These are phyloP conservation scores for Hypoxylon sp. DNA, from an alignment of 2,329 filamentous ascomycete species.

Conservation along the genomic window DNA sequence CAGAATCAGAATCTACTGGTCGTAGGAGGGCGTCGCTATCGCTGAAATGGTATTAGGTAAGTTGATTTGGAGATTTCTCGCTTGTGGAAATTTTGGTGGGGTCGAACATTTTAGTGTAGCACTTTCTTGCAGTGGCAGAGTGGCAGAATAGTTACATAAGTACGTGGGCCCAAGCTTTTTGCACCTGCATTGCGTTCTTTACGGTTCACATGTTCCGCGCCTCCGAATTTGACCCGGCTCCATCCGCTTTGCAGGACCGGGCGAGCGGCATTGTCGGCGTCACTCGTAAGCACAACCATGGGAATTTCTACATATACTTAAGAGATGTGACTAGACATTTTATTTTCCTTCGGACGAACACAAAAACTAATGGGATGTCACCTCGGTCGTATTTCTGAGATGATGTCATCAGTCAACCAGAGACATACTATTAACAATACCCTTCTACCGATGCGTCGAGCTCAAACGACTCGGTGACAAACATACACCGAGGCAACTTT, in stretches of 20 bases:
- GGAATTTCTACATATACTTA: slow-evolving; percentile 1
- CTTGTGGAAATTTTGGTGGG: slow-evolving; percentile 52
- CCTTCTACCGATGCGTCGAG: slow-evolving; percentile 37
- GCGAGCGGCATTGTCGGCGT: slow-evolving; percentile 38
- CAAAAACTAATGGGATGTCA: background rate
- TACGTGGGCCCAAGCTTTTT: slow-evolving; percentile 18
- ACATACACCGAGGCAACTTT: slow-evolving; percentile 49
- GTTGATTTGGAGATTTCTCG: slow-evolving; percentile 38
- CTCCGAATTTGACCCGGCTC: slow-evolving; percentile 43
- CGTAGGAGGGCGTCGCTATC: slow-evolving; percentile 4
- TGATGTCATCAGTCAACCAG: slow-evolving; percentile 6
- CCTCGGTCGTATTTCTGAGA: background rate
- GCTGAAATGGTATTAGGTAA: slow-evolving; percentile 28
- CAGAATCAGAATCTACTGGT: background rate
- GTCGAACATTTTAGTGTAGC: slow-evolving; percentile 37
- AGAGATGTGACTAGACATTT: background rate
- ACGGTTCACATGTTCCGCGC: slow-evolving; percentile 43
- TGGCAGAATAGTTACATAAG: background rate
- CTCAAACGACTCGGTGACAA: slow-evolving; percentile 30
- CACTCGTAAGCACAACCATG: slow-evolving; percentile 20
- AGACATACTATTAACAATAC: slow-evolving; percentile 29
- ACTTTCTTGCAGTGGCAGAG: background rate
- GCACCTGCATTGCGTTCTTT: slow-evolving; percentile 15
- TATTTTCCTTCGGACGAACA: background rate
- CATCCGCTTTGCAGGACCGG: slow-evolving; percentile 37